Conservation (phyloP, 306 rosid species). For the Vigna radiata region DNA sequence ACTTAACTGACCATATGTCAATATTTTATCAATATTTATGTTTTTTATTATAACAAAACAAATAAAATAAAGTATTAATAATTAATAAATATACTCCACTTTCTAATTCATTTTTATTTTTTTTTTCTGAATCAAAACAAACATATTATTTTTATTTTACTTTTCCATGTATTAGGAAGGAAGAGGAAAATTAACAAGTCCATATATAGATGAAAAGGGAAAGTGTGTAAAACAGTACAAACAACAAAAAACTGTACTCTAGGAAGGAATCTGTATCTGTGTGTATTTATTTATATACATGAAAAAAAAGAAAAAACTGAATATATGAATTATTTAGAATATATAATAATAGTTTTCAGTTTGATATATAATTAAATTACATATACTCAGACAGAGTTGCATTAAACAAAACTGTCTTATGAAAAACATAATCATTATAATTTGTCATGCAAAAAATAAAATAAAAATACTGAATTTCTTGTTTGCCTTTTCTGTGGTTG, state of each 20-base stretch:
- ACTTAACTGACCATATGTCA: too few relatives aligned
- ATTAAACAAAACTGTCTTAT: neutral
- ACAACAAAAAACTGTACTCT: neutral
- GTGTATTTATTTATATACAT: neutral
- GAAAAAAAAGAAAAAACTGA: neutral
- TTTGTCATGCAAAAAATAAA: too few relatives aligned
- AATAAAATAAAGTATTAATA: too few relatives aligned
- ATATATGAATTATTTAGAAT: neutral
- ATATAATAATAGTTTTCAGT: neutral
- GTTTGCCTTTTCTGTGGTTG: constrained; percentile 2
- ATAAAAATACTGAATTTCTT: neutral
- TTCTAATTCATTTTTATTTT: too few relatives aligned
- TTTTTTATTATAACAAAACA: too few relatives aligned
- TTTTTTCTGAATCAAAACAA: too few relatives aligned
- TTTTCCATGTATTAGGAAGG: neutral
- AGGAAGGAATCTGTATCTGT: neutral
- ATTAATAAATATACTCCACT: too few relatives aligned
- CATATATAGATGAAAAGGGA: neutral
- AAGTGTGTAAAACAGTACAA: neutral
- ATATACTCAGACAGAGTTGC: too few relatives aligned
- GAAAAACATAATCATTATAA: too few relatives aligned
- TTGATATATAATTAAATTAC: too few relatives aligned
- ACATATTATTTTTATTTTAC: too few relatives aligned
- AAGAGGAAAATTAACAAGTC: neutral
- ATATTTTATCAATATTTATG: too few relatives aligned